Base-by-base conservation (phyloP, 176 grass and related monocot genomes). In the Rhipidocladum racemiflorum region DNA sequence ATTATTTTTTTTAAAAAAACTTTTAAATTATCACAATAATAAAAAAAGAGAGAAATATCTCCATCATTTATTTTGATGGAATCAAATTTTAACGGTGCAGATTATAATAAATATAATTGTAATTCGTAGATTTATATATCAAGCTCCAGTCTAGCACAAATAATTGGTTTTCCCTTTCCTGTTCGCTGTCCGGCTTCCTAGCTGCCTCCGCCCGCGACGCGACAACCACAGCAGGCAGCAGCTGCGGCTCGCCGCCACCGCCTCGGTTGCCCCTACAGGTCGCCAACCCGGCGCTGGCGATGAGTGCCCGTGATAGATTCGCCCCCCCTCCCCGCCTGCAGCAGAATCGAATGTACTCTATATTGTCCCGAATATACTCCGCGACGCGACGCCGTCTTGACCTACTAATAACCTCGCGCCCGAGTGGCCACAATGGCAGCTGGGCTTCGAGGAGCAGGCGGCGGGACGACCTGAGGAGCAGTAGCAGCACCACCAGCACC, bases 331-430 rank as follows among this genome's bases (percentile, higher is more conserved):
- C 65, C 34, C 15, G 61, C 71, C 45, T 8, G 83, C 83, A 9
- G 78, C 72, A 48, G 25, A 2, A 39, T 2, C 46, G 88, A 81
- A 90, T 86, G 83, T 67, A 60, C 83, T 44, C 78, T 10, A 23
- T 40, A 3, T 44, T 90, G 39, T 76, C 65, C 11, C n/a, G 83
- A 73, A 90, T 90, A 90, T 90, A 68, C 88, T 82, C 66, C 8
- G 78, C 73, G 29, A 73, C 79, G 30, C 79, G 79, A 14, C 18
- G 66, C 39, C 83, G 74, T 6, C 56, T 90, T 13, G 57, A 62
- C 49, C 67, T 90, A 74, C 70, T 90, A 77, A 90, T 90, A 78
- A 17, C 30, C 84, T 55, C 57, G 29, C 60, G 67, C 14, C 73
- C 79, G 27, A 56, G 60, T 17, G 45, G 57, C 65, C 56, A 13